Conservation (phyloP, 495 filamentous ascomycete species). For the Bryoglossum gracile region DNA sequence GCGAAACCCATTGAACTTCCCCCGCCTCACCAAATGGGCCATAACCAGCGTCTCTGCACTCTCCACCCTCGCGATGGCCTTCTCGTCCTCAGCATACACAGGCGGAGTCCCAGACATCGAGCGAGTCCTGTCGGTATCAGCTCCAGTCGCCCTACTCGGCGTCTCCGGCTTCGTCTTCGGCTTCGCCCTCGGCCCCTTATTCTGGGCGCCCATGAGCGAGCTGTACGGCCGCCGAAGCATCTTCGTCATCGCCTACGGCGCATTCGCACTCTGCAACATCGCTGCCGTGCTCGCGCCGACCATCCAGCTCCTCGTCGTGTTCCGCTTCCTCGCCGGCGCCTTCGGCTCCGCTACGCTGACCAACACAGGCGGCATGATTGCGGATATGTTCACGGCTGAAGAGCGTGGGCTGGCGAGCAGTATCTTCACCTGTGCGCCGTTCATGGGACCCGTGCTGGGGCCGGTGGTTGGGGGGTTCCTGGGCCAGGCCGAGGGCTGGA, state of each 20-base stretch:
- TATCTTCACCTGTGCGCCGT: slow-evolving; percentile 60
- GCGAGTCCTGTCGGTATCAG: slow-evolving; percentile 47
- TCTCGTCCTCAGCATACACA: slow-evolving; percentile 68
- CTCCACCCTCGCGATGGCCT: slow-evolving; percentile 64
- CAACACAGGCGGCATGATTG: slow-evolving; percentile 67
- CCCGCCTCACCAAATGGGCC: slow-evolving; percentile 57
- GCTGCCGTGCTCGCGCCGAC: slow-evolving; percentile 56
- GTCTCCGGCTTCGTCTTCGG: slow-evolving; percentile 70
- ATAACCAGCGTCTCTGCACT: slow-evolving; percentile 58
- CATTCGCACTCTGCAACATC: slow-evolving; percentile 62
- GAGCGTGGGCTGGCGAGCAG: slow-evolving; percentile 58
- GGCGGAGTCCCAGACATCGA: slow-evolving; percentile 57
- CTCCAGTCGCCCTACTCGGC: slow-evolving; percentile 55
- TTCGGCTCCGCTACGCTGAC: slow-evolving; percentile 69
- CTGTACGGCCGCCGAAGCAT: slow-evolving; percentile 66
- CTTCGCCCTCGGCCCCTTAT: slow-evolving; percentile 58
- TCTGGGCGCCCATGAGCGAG: slow-evolving; percentile 63
- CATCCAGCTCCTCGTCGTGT: slow-evolving; percentile 57
- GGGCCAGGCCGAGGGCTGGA: neutral
- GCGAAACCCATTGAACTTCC: slow-evolving; percentile 65
- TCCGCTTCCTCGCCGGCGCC: slow-evolving; percentile 74
- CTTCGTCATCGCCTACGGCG: slow-evolving; percentile 56
- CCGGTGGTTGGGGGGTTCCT: slow-evolving; percentile 29
- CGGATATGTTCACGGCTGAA: slow-evolving; percentile 61
- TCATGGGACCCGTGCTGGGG: slow-evolving; percentile 61